Evolutionary conservation across 1,284 basidiomycete species (phyloP), one percentile per base, ranked within the genome.

Genomic region (Cutaneotrichosporon sp.): DNA sequence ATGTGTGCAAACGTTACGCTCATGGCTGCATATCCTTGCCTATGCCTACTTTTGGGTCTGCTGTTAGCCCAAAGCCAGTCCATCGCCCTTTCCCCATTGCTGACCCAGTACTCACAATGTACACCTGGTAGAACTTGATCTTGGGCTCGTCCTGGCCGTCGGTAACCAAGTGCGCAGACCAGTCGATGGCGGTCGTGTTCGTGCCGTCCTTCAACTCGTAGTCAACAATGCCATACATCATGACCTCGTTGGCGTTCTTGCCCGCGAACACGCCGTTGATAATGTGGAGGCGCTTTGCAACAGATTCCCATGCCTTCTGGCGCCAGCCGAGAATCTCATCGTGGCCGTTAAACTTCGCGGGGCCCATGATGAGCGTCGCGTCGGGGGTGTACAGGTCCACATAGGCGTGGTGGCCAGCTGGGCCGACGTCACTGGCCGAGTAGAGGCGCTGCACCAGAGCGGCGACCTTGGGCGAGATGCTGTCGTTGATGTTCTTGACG

Each of bases 51-150:
- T 44, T 29, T 32, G 42, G 12, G 42, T 44, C 42, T 44, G 19
- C 9, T 4, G 29, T 44, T 14, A 44, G 42, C 41, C 10, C 25
- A 16, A 10, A 11, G 4, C 41, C 16, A 22, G 14, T 10, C n/a
- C n/a, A 4, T 20, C 39, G 5, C 22, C 17, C 9, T 22, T 19
- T 10, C n/a, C n/a, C 17, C 41, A 24, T 12, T 27, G 5, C 37
- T 22, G 12, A 41, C 27, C 12, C 20, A 19, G 19, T 17, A 62
- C 64, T 60, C 52, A 66, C 64, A 43, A 66, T 61, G 53, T 48
- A 66, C 11, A 66, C 64, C 58, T 66, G 64, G 53, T 66, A 66
- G 39, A 59, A 61, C 55, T 60, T 46, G 32, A 66, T 48, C 60
- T 62, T 64, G 35, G 47, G 55, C 38, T 53, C 44, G 10, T 17